Evolutionary conservation across 768 basidiomycete species (phyloP).

Genomic region (Phanerochaete carnosa): DNA sequence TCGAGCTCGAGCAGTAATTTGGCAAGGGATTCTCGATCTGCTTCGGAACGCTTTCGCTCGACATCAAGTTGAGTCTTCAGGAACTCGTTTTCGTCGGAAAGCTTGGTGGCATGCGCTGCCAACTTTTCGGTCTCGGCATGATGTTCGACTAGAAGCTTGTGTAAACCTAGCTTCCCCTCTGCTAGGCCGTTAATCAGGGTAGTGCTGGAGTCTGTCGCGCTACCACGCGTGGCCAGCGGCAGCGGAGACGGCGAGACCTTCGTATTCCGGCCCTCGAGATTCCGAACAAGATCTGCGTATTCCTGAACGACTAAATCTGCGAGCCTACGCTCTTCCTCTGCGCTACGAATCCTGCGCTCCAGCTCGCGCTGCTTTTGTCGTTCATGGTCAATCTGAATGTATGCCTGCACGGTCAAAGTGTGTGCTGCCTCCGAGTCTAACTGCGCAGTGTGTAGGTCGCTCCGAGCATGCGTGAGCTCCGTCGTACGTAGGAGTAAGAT

Average conservation of each 20-base stretch:
- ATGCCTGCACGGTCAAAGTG: conserved; percentile 49
- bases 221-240: background rate
- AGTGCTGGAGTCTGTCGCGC: conserved; percentile 9
- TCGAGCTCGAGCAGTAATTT: conserved; percentile 50
- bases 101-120: conserved; percentile 37
- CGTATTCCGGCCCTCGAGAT: conserved; percentile 46
- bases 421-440: conserved; percentile 49
- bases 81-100: conserved; percentile 42
- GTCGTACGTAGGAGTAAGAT: conserved; percentile 45
- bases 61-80: conserved; percentile 42
- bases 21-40: conserved; percentile 44
- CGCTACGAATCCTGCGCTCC: conserved; percentile 39
- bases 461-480: conserved; percentile 41
- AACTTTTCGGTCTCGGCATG: conserved; percentile 44
- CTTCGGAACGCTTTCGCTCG: conserved; percentile 39
- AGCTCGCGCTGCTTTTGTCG: conserved; percentile 48
- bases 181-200: conserved; percentile 31
- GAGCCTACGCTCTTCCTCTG: conserved; percentile 59
- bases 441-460: conserved; percentile 41
- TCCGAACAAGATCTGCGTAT: conserved; percentile 73
- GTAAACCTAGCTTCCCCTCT: conserved; percentile 47
- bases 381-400: conserved; percentile 52
- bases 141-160: conserved; percentile 47
- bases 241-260: conserved; percentile 18
- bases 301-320: conserved; percentile 64